phyloP scores from a whole-genome alignment of 2,329 filamentous ascomycete genomes.

The Chaetomium olivaceum region DNA sequence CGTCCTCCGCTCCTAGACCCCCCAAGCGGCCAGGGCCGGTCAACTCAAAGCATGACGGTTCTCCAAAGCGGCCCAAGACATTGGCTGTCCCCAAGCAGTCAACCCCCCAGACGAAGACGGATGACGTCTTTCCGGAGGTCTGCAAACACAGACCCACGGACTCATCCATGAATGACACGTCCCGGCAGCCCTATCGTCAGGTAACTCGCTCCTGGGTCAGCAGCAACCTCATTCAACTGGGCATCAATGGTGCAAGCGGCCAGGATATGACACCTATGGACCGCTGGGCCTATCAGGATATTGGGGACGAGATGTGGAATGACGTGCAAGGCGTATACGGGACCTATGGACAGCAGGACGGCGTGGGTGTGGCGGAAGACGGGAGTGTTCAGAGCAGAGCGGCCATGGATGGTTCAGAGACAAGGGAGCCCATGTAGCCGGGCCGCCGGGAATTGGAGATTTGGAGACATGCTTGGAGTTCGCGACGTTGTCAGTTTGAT shows the following conservation, averaged over 20 bases:
- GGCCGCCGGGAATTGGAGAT: not conserved
- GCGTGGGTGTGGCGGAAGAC: not conserved
- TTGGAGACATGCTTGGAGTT: not conserved
- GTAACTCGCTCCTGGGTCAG: not conserved
- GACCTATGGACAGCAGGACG: not conserved
- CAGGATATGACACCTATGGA: not conserved
- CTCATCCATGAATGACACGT: not conserved
- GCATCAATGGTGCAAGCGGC: not conserved
- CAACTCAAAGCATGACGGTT: not conserved
- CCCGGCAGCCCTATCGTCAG: not conserved
- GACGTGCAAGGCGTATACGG: not conserved
- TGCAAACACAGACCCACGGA: not conserved
- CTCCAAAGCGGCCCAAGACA: not conserved
- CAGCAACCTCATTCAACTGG: not conserved
- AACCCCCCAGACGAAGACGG: not conserved
- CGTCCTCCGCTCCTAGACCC: not conserved
- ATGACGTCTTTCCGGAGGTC: not conserved
- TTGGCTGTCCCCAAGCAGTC: not conserved
- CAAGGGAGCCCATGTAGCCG: not conserved
- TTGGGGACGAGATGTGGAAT: not conserved
- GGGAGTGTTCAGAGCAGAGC: not conserved
- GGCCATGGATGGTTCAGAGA: not conserved
- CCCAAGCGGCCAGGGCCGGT: not conserved
- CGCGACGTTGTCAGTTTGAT: not conserved
- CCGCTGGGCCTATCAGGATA: not conserved